Conservation (phyloP, 163 green algal species). For the Chlamydomonas reinhardtii region DNA sequence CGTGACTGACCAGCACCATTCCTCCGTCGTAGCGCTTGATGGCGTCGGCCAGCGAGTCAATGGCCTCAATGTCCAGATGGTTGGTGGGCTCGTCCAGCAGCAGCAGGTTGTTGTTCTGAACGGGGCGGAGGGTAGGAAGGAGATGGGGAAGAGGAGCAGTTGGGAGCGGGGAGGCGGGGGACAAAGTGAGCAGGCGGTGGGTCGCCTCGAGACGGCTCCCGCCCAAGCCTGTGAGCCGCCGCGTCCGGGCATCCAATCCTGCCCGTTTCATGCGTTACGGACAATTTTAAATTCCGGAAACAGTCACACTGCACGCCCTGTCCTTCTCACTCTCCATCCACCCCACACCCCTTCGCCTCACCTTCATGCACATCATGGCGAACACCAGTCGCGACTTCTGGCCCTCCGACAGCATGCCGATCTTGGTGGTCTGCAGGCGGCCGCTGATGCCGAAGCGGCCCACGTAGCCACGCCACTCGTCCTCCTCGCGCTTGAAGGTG, state of each 20-base stretch:
- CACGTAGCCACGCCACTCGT: conserved; percentile 88
- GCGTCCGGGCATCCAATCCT: too few species aligned
- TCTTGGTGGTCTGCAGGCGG: conserved; percentile 86
- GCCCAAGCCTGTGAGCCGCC: too few species aligned
- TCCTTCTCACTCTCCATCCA: not conserved
- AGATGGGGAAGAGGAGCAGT: too few species aligned
- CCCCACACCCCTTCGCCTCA: too few species aligned
- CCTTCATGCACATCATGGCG: conserved; percentile 76
- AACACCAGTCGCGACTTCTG: conserved; percentile 87
- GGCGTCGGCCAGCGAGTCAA: conserved; percentile 89
- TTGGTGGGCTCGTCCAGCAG: conserved; percentile 92
- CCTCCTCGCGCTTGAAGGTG: conserved; percentile 69
- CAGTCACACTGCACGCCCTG: too few species aligned
- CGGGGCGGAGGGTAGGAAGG: too few species aligned
- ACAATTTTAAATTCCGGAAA: too few species aligned
- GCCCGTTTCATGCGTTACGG: too few species aligned
- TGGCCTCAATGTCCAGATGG: conserved; percentile 96
- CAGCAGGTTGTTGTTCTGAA: conserved; percentile 85
- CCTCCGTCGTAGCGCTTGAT: conserved; percentile 78
- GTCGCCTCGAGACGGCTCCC: too few species aligned
- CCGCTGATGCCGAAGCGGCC: conserved; percentile 93
- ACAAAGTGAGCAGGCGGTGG: too few species aligned
- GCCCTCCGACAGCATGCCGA: conserved; percentile 81
- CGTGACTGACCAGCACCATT: conserved; percentile 86
- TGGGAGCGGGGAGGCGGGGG: too few species aligned